Base-by-base conservation (phyloP, 176 grass and related monocot genomes). In the Thinopyrum elongatum region DNA sequence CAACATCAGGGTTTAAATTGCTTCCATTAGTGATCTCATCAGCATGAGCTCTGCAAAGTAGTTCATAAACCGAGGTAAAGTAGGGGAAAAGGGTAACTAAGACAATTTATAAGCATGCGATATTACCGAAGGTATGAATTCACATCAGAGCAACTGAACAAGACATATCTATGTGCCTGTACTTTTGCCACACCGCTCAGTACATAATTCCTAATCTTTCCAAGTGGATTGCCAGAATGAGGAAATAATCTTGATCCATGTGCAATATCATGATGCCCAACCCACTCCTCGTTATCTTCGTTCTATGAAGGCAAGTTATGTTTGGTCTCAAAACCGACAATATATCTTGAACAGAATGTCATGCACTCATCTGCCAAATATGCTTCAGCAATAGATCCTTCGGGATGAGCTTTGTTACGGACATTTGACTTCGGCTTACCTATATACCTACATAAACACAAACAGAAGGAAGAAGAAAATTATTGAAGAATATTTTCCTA, bases 151-250 rank as follows among this genome's bases (percentile, higher is more conserved):
- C 51, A 86, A 76, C 86, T 84, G 7, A 84, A 74, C 64, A 90
- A 12, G 21, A 84, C 47, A 67, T 76, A 90, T 42, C 39, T 58
- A 47, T 86, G 77, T 66, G 66, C 65, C 39, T 90, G 88, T 62
- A 60, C 8, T 58, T 65, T 80, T 4, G 74, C 65, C 68, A 81
- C 55, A 80, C 30, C 12, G 25, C 28, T 64, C 7, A 85, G 16
- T 21, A 85, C 25, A 49, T 31, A 85, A 22, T 6, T 60, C 3
- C 30, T 10, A 16, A 59, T 49, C 21, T 77, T 86, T 6, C 88
- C 68, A 44, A 86, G 41, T 78, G 71, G 53, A 8, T 25, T 61
- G 1, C 34, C 78, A 14, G 8, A 5, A 21, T 44, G 29, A 19
- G 76, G 66, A 67, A 81, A 86, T 35, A 80, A 61, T 12, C 21